Base-by-base conservation (phyloP, 495 filamentous ascomycete genomes). In the Poronia punctata region DNA sequence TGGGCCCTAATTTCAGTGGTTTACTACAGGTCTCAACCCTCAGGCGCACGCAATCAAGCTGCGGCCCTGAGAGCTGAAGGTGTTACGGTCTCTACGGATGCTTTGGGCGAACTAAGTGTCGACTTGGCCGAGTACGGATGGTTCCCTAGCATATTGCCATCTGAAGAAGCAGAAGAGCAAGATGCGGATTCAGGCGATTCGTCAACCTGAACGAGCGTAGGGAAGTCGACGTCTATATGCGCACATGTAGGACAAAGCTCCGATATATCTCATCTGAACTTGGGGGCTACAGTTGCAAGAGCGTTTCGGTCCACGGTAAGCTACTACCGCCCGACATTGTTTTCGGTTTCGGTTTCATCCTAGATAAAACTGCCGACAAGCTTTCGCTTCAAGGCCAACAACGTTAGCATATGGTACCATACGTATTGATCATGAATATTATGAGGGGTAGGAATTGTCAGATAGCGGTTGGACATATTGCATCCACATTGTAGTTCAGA, bases 401-500 rank as follows among this genome's bases (percentile, higher is more conserved):
- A 10, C 5, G 22, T 45, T 37, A 45, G 42, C 22, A 1, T 27
- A 3, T 3, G 42, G 21, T 6, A 36, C 5, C 12, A 30, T 5
- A 26, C n/a, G n/a, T 33, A 33, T 38, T 7, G 21, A 38, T 9
- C 35, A 45, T 14, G 6, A 33, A 12, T 10, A 25, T 12, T 28
- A 6, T 25, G 23, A 12, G 39, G 19, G 20, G 33, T 35, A 26
- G 26, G 41, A 40, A 31, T 46, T 63, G 64, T 85, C 80, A 86
- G 82, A 84, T 76, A 84, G 80, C 79, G 81, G 80, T 85, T 84
- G 81, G 75, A 79, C 73, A 71, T 70, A 77, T 65, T 58, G 58
- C 56, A 57, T 74, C 72, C 70, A 79, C 75, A 83, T 71, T 22
- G 33, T 50, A 50, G 54, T 80, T 86, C 78, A 72, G 82, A 81